Evolutionary conservation across 106 monocot species (phyloP), one percentile per base, ranked within the genome.

Genomic region (Allium fistulosum): DNA sequence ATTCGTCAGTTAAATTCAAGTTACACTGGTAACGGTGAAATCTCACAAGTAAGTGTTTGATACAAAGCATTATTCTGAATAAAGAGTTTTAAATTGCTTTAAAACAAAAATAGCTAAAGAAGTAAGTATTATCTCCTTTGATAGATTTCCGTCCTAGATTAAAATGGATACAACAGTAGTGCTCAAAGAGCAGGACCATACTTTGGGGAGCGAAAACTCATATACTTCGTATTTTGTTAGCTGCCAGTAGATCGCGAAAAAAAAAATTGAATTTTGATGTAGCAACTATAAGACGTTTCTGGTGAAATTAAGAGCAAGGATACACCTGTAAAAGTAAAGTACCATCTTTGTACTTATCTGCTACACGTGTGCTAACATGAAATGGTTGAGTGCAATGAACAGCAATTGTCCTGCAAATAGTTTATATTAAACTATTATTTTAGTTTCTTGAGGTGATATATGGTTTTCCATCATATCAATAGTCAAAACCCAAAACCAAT

Each of bases 331-430:
- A 72, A 70, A 99, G 76, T 73, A 93, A 75, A 63, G 77, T 85
- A 9, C 90, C 92, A 63, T 89, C 93, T 71, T 65, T 87, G 72
- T 80, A 80, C 74, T 85, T 90, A 65, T 99, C 85, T 53, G 69
- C 78, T 63, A 92, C 79, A 69, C 87, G 90, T 57, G 90, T 87
- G 62, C 77, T 85, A 50, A 99, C 90, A 78, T 87, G 85, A 58
- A 99, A 90, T 66, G 99, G 99, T 69, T 99, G 79, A 8, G 99
- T 90, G 71, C 93, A 99, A 81, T 92, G 89, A 46, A 99, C 84
- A 56, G 99, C 99, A 74, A 99, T 80, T 9, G 99, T 99, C 82
- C 99, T 99, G 82, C 49, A 62, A 67, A 67, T 37, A 37, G 37
- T 2, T 1, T 37, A 37, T 37, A 37, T 4, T 37, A 37, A 1